Base-by-base conservation (phyloP, 768 basidiomycete genomes). In the Hypholoma sublateritium region DNA sequence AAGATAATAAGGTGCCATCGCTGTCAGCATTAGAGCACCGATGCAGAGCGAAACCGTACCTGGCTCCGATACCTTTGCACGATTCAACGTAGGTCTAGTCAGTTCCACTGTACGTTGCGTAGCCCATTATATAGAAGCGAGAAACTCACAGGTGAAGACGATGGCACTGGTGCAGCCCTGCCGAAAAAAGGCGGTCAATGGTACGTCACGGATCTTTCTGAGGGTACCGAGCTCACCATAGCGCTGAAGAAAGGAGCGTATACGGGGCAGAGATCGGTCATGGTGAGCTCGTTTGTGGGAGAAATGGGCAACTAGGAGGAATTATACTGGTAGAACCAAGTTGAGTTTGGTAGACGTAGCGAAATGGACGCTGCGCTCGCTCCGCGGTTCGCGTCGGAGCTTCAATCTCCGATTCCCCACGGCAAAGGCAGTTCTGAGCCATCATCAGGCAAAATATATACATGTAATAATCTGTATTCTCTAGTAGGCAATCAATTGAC, bases 181-280 rank as follows among this genome's bases (percentile, higher is more conserved):
- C n/a, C 39, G 46, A 49, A 57, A 60, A 55, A 60, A 53, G 47
- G 47, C 35, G 59, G 50, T 48, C 48, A 57, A 36, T 39, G 49
- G 58, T 50, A 59, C 67, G 65, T 66, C 62, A 63, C 53, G 53
- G 25, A 24, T n/a, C 13, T 21, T 32, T 24, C 14, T 22, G 35
- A 32, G 28, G 11, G 19, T 34, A 13, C 22, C 24, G 28, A 34
- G 74, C 89, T 70, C 62, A 92, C 94, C 92, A 97, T 94, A 56
- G 91, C 93, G 67, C 93, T 93, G 67, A 99, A 99, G 81, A 98
- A 98, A 64, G 96, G 96, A 56, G 96, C 91, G 75, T 98, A 98
- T 52, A 96, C 94, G 17, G 91, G 91, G 74, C 91, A 94, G 60
- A 89, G 78, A 66, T 93, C 91, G 14, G 70, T 69, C 64, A 67